Base-by-base conservation (phyloP, 1,284 basidiomycete species). In the Rhizopogon parksii region DNA sequence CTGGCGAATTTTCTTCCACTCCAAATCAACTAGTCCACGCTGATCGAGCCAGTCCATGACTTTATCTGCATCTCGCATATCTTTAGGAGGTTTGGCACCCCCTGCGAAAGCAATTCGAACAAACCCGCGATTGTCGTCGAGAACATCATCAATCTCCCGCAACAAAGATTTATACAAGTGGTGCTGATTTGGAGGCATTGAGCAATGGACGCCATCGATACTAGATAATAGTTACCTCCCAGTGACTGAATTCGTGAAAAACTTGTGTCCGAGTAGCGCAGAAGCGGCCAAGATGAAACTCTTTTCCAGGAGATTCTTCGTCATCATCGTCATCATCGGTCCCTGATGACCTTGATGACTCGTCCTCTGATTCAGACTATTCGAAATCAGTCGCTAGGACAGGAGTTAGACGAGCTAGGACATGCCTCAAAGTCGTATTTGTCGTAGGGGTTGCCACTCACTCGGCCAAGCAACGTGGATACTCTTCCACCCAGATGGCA, bases 11-110 rank as follows among this genome's bases (percentile, higher is more conserved):
- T 72, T 82, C 52, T 76, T 71, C 84, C 84, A 89, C 58, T 85
- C 78, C 54, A 72, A 71, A 30, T 81, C 78, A 56, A 92, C 83
- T 42, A 86, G 68, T 11, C 79, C 76, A 40, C 85, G 75, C 53
- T 79, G 66, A 55, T 92, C 89, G 32, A 94, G 75, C 88, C 89
- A 93, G 39, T 88, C 83, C 68, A 85, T 85, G 30, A 92, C 76
- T 25, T 72, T 80, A 61, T 92, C 88, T 6, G 84, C 85, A 60
- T 91, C 81, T 12, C 72, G 66, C 24, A 81, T 69, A 59, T 88
- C 82, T 42, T 79, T 66, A 0, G 84, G 86, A 17, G 82, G 85
- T 52, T 72, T 60, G 56, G 67, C 66, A 2, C 77, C 78, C 27
- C 75, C 75, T 11, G 71, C 67, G 59, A 73, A 82, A 11, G 77